Evolutionary conservation across 805 yeast genomes (phyloP), one percentile per base, ranked within the genome.

Genomic region (Candida chilensis): DNA sequence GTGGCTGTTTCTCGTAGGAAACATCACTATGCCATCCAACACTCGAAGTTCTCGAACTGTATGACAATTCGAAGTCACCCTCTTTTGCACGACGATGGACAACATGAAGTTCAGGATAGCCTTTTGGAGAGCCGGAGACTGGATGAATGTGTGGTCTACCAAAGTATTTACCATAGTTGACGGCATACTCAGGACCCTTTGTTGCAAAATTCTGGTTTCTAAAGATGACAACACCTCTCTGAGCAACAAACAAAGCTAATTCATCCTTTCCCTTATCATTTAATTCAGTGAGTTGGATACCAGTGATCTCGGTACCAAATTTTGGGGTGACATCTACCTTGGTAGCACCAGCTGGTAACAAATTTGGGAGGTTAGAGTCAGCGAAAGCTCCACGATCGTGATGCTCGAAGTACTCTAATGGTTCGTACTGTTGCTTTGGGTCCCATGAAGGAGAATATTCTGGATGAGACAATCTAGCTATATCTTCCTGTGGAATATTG

Each of bases 21-120:
- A 78, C 80, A 49, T 81, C 92, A 3, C 83, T 70, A 52, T 81
- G 90, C 82, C 83, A 81, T 31, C n/a, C n/a, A n/a, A n/a, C n/a
- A n/a, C n/a, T n/a, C n/a, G n/a, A n/a, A n/a, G n/a, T n/a, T n/a
- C n/a, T n/a, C n/a, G n/a, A n/a, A n/a, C n/a, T 54, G 22, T 48
- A 40, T 6, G 50, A 41, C 32, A 64, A 59, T 3, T 50, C 50
- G 35, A 58, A 47, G 27, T 50, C 54, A 26, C 54, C 48, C 33
- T 61, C 67, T 17, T 50, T 57, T 27, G 52, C 60, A 37, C 68
- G 51, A 41, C 81, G 62, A 50, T 71, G 76, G 14, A 77, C 73
- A 22, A 78, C 55, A 40, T 77, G 85, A 37, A 79, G 63, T 36
- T 76, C 76, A 4, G 82, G 78, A 36, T 56, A 57, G 6, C 59